Evolutionary conservation across 441 rosid species (phyloP).

Genomic region (Pelargonium hybrid): DNA sequence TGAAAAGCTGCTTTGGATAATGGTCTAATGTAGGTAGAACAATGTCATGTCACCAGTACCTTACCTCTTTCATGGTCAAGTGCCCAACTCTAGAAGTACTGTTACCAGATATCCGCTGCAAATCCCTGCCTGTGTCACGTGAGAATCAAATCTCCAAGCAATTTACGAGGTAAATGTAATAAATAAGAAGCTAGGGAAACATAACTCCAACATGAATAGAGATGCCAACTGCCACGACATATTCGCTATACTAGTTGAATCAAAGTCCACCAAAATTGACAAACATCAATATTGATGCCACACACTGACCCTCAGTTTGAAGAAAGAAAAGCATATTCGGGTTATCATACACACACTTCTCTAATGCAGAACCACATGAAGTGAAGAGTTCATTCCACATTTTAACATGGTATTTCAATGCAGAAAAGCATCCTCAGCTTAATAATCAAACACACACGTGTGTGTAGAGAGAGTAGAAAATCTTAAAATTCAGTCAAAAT

Average conservation of each 20-base stretch:
- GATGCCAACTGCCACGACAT: background rate
- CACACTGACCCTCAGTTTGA: background rate
- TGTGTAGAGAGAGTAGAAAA: background rate
- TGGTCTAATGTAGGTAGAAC: constrained; percentile 1
- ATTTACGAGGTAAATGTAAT: constrained; percentile 7
- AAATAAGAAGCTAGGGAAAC: background rate
- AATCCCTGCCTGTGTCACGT: constrained; percentile 77
- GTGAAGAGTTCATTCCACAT: background rate
- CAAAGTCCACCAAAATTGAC: too few relatives aligned
- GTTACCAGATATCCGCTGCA: constrained; percentile 80
- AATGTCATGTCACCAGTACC: constrained; percentile 17
- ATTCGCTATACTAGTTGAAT: too few relatives aligned
- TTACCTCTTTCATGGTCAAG: constrained; percentile 71
- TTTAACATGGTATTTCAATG: background rate
- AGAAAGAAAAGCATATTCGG: background rate
- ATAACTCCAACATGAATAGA: background rate
- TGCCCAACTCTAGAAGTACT: constrained; percentile 59
- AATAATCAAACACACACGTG: background rate
- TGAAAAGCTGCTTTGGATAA: too few relatives aligned
- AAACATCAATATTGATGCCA: too few relatives aligned
- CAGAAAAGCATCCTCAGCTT: background rate
- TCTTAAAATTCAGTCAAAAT: background rate
- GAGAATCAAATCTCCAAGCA: constrained; percentile 30
- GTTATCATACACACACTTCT: background rate
- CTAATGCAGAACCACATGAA: background rate